These are phyloP conservation scores for Blastobotrys mokoenaii DNA, from an alignment of 805 yeast genomes.

Conservation along the genomic window DNA sequence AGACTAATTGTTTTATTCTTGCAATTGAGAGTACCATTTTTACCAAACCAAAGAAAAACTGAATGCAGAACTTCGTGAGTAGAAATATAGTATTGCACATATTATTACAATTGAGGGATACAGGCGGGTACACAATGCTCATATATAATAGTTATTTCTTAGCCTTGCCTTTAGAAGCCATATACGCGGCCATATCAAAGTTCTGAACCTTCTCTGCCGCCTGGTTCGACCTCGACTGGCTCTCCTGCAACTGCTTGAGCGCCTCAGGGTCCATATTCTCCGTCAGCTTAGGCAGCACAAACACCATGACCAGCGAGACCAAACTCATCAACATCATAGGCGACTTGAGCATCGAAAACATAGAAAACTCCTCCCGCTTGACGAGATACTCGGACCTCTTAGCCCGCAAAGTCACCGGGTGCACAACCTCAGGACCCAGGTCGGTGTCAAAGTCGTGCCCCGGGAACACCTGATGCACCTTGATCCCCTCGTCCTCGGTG, in stretches of 20 bases:
- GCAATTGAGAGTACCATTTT: too few species aligned
- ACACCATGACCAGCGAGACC: slow-evolving; percentile 26
- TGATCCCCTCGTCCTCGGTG: slow-evolving; percentile 19
- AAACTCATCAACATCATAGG: slow-evolving; percentile 31
- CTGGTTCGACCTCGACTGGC: slow-evolving; percentile 12
- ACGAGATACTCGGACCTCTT: slow-evolving; percentile 21
- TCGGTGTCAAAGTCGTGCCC: slow-evolving; percentile 23
- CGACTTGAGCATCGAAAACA: slow-evolving; percentile 25
- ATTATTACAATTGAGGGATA: too few species aligned
- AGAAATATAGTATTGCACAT: too few species aligned
- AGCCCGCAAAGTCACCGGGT: slow-evolving; percentile 26
- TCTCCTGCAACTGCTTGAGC: slow-evolving; percentile 24
- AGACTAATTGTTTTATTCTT: too few species aligned
- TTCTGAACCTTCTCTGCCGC: slow-evolving; percentile 15
- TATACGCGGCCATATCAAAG: slow-evolving; percentile 26
- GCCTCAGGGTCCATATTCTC: slow-evolving; percentile 29
- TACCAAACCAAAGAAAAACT: too few species aligned
- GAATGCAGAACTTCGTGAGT: too few species aligned
- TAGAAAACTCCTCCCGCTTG: slow-evolving; percentile 23
- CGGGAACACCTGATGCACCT: slow-evolving; percentile 18
- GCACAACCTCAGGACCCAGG: slow-evolving; percentile 24
- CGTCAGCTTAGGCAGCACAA: slow-evolving; percentile 26
- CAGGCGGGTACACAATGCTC: too few species aligned
- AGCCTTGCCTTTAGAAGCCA: slow-evolving; percentile 18
- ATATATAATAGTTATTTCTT: too few species aligned